These are phyloP conservation scores for Neofusicoccum laricinum DNA, from an alignment of 2,329 filamentous ascomycete species.

Conservation along the genomic window DNA sequence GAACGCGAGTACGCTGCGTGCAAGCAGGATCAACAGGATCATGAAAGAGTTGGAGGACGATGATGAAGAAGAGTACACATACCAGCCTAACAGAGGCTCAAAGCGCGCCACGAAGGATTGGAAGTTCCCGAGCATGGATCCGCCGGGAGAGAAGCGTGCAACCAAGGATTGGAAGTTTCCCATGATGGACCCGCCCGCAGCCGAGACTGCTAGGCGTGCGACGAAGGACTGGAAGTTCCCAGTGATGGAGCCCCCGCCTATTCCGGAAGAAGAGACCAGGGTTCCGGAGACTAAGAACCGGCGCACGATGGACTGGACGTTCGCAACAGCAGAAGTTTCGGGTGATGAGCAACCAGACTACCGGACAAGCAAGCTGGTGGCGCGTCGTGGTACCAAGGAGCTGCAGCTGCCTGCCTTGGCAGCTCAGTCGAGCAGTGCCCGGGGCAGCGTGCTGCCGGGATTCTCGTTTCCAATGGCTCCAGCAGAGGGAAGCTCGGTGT, in stretches of 20 bases:
- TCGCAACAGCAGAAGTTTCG: constrained; percentile 42
- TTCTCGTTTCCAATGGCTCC: constrained; percentile 9
- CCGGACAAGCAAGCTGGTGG: constrained; percentile 29
- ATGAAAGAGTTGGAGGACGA: constrained; percentile 41
- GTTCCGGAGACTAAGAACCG: constrained; percentile 24
- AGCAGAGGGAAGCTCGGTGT: neutral
- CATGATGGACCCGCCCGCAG: constrained; percentile 31
- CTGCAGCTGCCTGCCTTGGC: constrained; percentile 25
- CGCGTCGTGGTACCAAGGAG: constrained; percentile 33
- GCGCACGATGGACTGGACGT: constrained; percentile 48
- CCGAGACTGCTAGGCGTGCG: constrained; percentile 25
- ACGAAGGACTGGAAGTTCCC: constrained; percentile 51
- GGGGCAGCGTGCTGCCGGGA: constrained; percentile 1
- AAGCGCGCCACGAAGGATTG: constrained; percentile 51
- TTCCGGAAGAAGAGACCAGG: constrained; percentile 10
- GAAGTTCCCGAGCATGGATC: constrained; percentile 50
- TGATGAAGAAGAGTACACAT: constrained; percentile 32
- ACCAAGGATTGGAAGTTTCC: constrained; percentile 58
- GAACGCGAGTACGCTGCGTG: constrained; percentile 55
- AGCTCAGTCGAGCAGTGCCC: constrained; percentile 6
- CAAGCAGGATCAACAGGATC: constrained; percentile 51
- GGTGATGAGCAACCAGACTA: constrained; percentile 28
- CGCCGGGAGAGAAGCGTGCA: constrained; percentile 31
- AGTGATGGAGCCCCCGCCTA: constrained; percentile 19
- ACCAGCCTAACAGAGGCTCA: constrained; percentile 19